phyloP scores from a whole-genome alignment of 2,329 filamentous ascomycete genomes.

The Epichloe festucae region DNA sequence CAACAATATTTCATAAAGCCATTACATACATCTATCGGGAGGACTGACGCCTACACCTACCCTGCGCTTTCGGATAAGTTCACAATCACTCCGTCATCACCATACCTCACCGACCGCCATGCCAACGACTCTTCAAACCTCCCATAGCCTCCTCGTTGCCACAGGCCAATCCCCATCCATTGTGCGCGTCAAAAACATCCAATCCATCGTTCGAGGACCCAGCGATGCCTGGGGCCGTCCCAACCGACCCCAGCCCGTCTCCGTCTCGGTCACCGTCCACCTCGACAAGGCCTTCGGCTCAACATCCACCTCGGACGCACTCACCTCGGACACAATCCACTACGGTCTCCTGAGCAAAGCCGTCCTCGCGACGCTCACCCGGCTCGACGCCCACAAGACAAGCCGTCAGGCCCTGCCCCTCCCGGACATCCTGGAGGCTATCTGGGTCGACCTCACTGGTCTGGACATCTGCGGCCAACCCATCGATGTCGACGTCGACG shows the following conservation, averaged over 20 bases:
- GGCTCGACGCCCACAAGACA: conserved; percentile 8
- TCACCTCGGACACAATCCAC: conserved; percentile 60
- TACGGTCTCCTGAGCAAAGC: conserved; percentile 60
- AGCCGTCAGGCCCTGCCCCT: conserved; percentile 9
- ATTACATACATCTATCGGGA: no score
- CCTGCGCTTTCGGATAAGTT: no score
- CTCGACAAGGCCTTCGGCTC: conserved; percentile 42
- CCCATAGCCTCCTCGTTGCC: conserved; percentile 2
- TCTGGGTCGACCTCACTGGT: conserved; percentile 22
- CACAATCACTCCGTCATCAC: no score
- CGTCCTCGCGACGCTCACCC: conserved; percentile 36
- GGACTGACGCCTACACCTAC: no score
- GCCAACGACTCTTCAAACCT: neutral
- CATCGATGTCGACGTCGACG: neutral
- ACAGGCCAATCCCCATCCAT: conserved; percentile 23
- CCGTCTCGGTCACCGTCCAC: conserved; percentile 46
- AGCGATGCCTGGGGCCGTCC: conserved; percentile 56
- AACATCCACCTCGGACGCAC: conserved; percentile 44
- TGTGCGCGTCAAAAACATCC: conserved; percentile 50
- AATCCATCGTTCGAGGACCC: conserved; percentile 40
- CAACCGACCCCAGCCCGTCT: conserved; percentile 45
- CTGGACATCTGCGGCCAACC: conserved; percentile 8
- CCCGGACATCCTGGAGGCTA: conserved; percentile 15
- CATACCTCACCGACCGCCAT: neutral
- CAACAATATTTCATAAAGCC: no score